Evolutionary conservation across 129 eudicot genomes (phyloP), one percentile per base, ranked within the genome.

Genomic region (Logfia minima): DNA sequence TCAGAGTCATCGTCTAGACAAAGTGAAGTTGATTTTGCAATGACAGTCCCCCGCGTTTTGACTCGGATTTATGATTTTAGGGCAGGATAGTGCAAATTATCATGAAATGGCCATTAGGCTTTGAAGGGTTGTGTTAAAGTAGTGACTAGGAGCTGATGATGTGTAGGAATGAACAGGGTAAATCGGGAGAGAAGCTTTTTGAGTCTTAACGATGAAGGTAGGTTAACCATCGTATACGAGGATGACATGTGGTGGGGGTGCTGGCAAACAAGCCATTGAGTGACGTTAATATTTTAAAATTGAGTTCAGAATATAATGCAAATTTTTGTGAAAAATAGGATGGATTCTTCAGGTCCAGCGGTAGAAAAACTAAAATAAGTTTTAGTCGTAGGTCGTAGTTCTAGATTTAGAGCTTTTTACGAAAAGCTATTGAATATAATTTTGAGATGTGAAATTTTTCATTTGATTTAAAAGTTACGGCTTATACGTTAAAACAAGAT

Each of bases 121-220:
- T 43, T 62, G n/a, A 39, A 17, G 29, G 3, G 41, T 6, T 6
- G 11, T 45, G 18, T 45, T 39, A 39, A 45, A 45, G 29, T 11
- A 2, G n/a, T 9, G 1, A 11, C 43, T 6, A 39, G 4, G 13
- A 55, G 8, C 8, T 39, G 48, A 8, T 5, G 34, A 10, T 21
- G 21, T 59, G 52, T 8, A 37, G 34, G 41, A 24, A 52, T 6
- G 68, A 24, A 0, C 5, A 3, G 71, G 70, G 70, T 14, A 58
- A 59, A 39, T n/a, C 29, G 68, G 19, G n/a, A 35, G 5, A 34
- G 24, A 14, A 6, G 62, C 11, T 11, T 67, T 65, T 41, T 19
- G 24, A 70, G 16, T 26, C 82, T 78, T 78, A 78, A 70, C 61
- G 62, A 61, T 22, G 35, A 78, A 78, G 82, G 70, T 48, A 70